Evolutionary conservation across 371 early-diverging fungal species (phyloP).

Genomic region (Nematocida ironsii): DNA sequence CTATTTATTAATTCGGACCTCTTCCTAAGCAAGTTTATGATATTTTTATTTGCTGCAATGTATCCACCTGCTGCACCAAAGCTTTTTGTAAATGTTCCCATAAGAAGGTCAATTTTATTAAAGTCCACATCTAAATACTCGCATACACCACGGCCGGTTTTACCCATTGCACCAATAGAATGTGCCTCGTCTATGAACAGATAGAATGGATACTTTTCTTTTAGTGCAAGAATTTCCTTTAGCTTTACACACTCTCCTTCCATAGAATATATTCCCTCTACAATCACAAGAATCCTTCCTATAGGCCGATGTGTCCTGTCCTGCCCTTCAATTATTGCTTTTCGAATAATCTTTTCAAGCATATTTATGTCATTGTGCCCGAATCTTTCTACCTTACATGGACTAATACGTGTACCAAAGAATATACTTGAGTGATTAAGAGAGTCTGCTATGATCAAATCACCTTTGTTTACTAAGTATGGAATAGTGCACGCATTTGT

Average conservation of each 20-base stretch:
- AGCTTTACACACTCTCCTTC: conserved; percentile 88
- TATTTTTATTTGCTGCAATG: conserved; percentile 77
- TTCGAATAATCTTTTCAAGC: conserved; percentile 80
- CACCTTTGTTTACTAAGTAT: conserved; percentile 80
- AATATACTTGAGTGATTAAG: conserved; percentile 92
- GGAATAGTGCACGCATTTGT: conserved; percentile 96
- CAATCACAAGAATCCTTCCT: conserved; percentile 93
- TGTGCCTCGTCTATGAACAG: conserved; percentile 98
- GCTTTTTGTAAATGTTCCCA: conserved; percentile 99
- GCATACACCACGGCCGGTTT: conserved; percentile 88
- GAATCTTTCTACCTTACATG: conserved; percentile 86
- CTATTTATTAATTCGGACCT: conserved; percentile 78
- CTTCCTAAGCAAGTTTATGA: conserved; percentile 80
- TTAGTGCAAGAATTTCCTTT: conserved; percentile 82
- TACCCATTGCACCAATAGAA: conserved; percentile 90
- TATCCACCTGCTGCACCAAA: conserved; percentile 98
- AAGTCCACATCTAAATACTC: conserved; percentile 86
- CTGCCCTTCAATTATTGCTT: conserved; percentile 91
- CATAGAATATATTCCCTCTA: conserved; percentile 98
- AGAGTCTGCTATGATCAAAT: conserved; percentile 90
- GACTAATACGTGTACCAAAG: conserved; percentile 87
- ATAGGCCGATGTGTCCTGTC: conserved; percentile 94
- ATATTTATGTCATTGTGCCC: conserved; percentile 83
- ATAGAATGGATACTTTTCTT: conserved; percentile 91
- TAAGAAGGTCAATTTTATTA: conserved; percentile 83